Percentiles rank a stretch among this genome's conserved stretches.
Conservation (phyloP, 345 rosid genomes). For the Punica granatum region DNA sequence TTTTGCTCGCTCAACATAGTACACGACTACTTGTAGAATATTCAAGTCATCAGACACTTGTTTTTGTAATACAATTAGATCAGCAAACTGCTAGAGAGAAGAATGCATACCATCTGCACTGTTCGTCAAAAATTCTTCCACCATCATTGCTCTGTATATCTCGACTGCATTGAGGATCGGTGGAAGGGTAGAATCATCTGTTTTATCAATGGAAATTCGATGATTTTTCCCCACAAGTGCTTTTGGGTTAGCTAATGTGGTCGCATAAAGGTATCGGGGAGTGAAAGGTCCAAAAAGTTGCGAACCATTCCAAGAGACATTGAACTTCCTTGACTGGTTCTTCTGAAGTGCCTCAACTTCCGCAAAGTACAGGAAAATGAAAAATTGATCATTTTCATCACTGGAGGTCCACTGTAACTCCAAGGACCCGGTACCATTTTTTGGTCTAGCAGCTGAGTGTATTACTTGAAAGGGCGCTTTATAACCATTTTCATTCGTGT, state of each 20-base stretch:
- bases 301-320: slow-evolving; percentile 28
- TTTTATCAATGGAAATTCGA: slow-evolving; percentile 17
- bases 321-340: slow-evolving; percentile 36
- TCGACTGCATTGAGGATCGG: slow-evolving; percentile 55
- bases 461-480: slow-evolving; percentile 33
- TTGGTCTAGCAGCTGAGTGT: slow-evolving; percentile 28
- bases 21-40: too few relatives aligned
- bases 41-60: too few relatives aligned
- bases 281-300: slow-evolving; percentile 21
- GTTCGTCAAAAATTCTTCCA: slow-evolving; percentile 22
- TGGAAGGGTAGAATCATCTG: slow-evolving; percentile 35
- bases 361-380: slow-evolving; percentile 41
- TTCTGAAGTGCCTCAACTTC: slow-evolving; percentile 31
- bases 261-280: slow-evolving; percentile 20
- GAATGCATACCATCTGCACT: slow-evolving; percentile 28
- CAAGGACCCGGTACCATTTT: slow-evolving; percentile 16
- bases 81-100: background rate
- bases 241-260: slow-evolving; percentile 7
- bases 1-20: too few relatives aligned
- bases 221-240: slow-evolving; percentile 21
- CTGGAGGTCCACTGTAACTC: slow-evolving; percentile 15
- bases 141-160: slow-evolving; percentile 22
- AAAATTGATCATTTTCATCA: slow-evolving; percentile 22
- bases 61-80: too few relatives aligned
- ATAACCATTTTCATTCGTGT: slow-evolving; percentile 26